Base-by-base conservation (phyloP, 345 rosid genomes). In the Lumnitzera racemosa region DNA sequence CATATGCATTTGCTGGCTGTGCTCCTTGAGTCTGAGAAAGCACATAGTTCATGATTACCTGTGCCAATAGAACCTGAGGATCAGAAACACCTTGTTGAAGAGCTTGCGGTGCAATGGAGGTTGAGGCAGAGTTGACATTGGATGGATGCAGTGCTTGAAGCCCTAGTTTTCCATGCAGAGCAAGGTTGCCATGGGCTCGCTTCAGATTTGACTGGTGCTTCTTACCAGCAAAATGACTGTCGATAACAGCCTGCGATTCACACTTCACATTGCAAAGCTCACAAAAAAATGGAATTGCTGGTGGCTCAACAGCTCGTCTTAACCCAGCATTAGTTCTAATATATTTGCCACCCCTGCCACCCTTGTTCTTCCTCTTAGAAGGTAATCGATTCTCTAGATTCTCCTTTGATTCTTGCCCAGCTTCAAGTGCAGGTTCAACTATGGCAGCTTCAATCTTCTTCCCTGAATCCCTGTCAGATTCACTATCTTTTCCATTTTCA, bases 31-130 rank as follows among this genome's bases (percentile, higher is more conserved):
- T 49, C 46, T 76, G 80, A 49, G 69, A 31, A 15, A 76, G 59
- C 47, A 72, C 74, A 25, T 65, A 72, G 52, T 61, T 76, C 72
- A 76, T 60, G 61, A 76, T 61, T 29, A 53, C 24, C 63, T 68
- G 76, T 51, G 80, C 77, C 61, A 76, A 70, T 58, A 72, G 68
- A 25, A 73, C 78, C 62, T 76, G 81, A 53, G 81, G 81, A 51
- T 76, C 78, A 60, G 57, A 49, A 36, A 61, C n/a, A 46, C 60
- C 68, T 60, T 69, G 78, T 57, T 72, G 63, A 6, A 10, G 74
- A 57, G 47, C 43, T 61, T 61, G 77, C 56, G 74, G 72, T 41
- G 64, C 24, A 29, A 36, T 53, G 15, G 74, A 67, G 56, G 72
- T 51, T 56, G 74, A 61, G 54, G 69, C 24, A 60, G 67, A 46